Evolutionary conservation across 2,329 filamentous ascomycete genomes (phyloP).

Genomic region (Colletotrichum theobromicola): DNA sequence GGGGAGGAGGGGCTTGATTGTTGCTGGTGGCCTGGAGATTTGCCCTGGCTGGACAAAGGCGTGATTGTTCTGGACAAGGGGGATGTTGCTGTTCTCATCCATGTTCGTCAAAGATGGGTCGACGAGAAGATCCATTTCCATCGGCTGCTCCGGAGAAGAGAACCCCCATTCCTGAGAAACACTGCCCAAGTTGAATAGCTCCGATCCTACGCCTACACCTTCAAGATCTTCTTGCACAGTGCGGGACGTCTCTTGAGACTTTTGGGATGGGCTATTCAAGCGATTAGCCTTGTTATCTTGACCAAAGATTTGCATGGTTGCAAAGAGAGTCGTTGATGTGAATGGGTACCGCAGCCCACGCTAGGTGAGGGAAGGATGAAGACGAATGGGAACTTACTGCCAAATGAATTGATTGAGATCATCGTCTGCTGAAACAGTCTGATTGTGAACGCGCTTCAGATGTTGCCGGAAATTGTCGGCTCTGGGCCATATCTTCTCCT

Average conservation of each 20-base stretch:
- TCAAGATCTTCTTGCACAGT: conserved; percentile 1
- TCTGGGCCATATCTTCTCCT: conserved; percentile 77
- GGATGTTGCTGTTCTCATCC: neutral
- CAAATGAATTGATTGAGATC: conserved; percentile 40
- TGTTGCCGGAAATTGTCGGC: conserved; percentile 89
- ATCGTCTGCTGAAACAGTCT: conserved; percentile 38
- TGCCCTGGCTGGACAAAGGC: neutral
- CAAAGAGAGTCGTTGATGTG: neutral
- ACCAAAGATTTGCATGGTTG: neutral
- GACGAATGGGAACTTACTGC: conserved; percentile 26
- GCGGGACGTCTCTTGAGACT: neutral
- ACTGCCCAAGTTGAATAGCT: neutral
- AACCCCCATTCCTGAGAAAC: neutral
- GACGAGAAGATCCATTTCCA: conserved; percentile 6
- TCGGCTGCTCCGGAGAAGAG: conserved; percentile 2
- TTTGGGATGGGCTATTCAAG: neutral
- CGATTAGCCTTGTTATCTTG: neutral
- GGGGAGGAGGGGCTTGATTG: neutral
- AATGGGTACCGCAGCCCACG: neutral
- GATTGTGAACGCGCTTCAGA: conserved; percentile 69
- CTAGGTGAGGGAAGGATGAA: neutral
- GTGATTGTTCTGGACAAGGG: neutral
- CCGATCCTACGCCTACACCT: conserved; percentile 18
- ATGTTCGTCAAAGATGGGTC: neutral
- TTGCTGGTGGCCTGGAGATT: neutral